Percentiles rank a stretch among this genome's conserved stretches.
These are phyloP conservation scores for Leucocoprinus leucothites DNA, from an alignment of 768 basidiomycete genomes.

Conservation along the genomic window DNA sequence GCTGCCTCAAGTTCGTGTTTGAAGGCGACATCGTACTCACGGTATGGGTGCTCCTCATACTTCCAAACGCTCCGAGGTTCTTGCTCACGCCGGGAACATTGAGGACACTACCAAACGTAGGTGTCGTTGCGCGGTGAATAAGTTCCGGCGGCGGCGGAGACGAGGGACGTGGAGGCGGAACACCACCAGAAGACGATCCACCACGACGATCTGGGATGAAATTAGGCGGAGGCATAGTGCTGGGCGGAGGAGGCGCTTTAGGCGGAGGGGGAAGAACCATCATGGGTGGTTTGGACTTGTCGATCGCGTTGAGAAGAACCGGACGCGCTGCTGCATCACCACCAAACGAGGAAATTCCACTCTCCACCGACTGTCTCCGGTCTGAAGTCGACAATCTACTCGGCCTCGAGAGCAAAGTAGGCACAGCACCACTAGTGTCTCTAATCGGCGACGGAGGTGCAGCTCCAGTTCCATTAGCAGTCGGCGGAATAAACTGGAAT, in stretches of 20 bases:
- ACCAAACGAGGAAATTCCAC: constrained; percentile 51
- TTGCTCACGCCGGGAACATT: constrained; percentile 43
- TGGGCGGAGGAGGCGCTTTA: constrained; percentile 66
- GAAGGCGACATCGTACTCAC: constrained; percentile 78
- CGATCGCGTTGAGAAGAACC: constrained; percentile 44
- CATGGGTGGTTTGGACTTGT: constrained; percentile 82
- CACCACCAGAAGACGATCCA: background rate
- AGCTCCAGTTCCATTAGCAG: constrained; percentile 19
- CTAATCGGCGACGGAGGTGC: constrained; percentile 25
- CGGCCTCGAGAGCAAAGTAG: constrained; percentile 34
- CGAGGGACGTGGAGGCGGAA: constrained; percentile 82
- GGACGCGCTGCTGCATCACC: constrained; percentile 44
- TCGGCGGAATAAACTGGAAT: constrained; percentile 65
- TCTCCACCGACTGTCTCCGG: constrained; percentile 71
- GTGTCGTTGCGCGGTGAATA: constrained; percentile 88
- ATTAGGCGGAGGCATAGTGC: constrained; percentile 70
- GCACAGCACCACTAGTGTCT: constrained; percentile 37
- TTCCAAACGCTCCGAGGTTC: constrained; percentile 1
- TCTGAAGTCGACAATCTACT: constrained; percentile 47
- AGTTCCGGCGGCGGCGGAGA: constrained; percentile 94
- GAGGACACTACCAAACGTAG: constrained; percentile 66
- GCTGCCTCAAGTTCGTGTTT: constrained; percentile 50
- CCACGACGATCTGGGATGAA: constrained; percentile 71
- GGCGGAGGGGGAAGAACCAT: constrained; percentile 83
- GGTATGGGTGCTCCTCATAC: constrained; percentile 52